Evolutionary conservation across 768 basidiomycete genomes (phyloP).

Genomic region (Rhodotorula kratochvilovae): DNA sequence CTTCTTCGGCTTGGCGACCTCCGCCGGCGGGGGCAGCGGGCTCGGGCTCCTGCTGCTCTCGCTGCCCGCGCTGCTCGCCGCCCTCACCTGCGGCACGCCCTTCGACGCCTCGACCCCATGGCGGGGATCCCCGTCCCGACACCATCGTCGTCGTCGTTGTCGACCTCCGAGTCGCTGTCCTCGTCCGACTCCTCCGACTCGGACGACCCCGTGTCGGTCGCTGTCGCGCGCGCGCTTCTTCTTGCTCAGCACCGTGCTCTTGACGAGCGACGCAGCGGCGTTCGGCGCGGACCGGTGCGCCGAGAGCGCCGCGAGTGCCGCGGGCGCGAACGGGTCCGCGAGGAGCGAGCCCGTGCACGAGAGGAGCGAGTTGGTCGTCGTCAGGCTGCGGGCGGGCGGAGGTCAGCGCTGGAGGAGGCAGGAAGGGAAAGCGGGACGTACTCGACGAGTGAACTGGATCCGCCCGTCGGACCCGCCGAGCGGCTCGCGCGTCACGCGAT

Average conservation of each 20-base stretch:
- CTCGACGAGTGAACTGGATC: constrained; percentile 57
- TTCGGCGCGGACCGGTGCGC: not conserved
- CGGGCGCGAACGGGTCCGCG: constrained; percentile 33
- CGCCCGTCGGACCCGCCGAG: constrained; percentile 48
- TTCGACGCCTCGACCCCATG: not conserved
- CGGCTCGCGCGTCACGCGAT: constrained; percentile 46
- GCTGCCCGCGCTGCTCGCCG: not conserved
- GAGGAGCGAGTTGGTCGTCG: constrained; percentile 43
- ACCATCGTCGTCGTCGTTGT: constrained; percentile 25
- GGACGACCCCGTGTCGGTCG: not conserved
- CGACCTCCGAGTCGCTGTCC: not conserved
- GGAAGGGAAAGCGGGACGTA: not conserved
- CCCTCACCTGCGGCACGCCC: not conserved
- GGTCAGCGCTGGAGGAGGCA: too few relatives aligned
- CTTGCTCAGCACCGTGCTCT: not conserved
- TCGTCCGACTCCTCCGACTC: not conserved
- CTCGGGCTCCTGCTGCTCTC: constrained; percentile 6
- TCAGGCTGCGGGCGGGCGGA: constrained; percentile 36
- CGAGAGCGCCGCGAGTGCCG: constrained; percentile 8
- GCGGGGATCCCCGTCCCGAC: constrained; percentile 29
- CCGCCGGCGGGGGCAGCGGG: constrained; percentile 2
- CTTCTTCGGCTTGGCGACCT: constrained; percentile 15
- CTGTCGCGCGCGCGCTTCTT: constrained; percentile 6
- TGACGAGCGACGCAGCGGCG: not conserved
- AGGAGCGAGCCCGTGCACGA: constrained; percentile 44